A percentile compares a stretch with the other conserved stretches of the same genome.
Evolutionary conservation across 495 filamentous ascomycete species (phyloP).

Genomic region (Elaphomyces granulatus): DNA sequence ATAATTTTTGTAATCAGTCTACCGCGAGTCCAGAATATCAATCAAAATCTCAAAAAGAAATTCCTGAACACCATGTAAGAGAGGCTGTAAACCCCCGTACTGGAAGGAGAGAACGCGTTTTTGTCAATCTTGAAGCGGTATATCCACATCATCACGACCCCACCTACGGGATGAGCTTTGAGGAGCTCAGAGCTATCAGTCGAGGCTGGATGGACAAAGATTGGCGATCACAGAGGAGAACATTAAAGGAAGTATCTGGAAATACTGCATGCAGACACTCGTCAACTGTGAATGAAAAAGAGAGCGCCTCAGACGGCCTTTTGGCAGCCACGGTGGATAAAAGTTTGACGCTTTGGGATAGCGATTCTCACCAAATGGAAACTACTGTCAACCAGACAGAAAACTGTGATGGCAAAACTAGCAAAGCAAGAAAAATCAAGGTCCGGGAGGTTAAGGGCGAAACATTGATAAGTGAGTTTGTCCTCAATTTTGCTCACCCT

Average conservation of each 20-base stretch:
- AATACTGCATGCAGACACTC: slow-evolving; percentile 15
- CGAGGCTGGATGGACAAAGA: slow-evolving; percentile 62
- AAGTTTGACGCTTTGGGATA: slow-evolving; percentile 17
- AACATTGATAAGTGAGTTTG: slow-evolving; percentile 66
- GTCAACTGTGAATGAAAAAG: slow-evolving; percentile 6
- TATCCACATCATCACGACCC: slow-evolving; percentile 63
- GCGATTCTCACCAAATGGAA: slow-evolving; percentile 7
- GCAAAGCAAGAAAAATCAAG: slow-evolving; percentile 50
- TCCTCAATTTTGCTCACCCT: neutral
- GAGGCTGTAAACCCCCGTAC: slow-evolving; percentile 62
- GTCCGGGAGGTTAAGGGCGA: slow-evolving; percentile 59
- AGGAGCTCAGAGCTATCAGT: slow-evolving; percentile 70
- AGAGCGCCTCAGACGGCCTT: slow-evolving; percentile 7
- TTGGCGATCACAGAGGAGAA: slow-evolving; percentile 39
- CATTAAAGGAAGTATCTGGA: slow-evolving; percentile 27
- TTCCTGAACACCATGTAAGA: slow-evolving; percentile 44
- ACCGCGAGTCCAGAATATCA: slow-evolving; percentile 27
- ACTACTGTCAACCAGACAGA: slow-evolving; percentile 18
- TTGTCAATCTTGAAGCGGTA: slow-evolving; percentile 68
- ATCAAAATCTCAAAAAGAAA: slow-evolving; percentile 22
- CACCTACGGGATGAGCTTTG: slow-evolving; percentile 65
- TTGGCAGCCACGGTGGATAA: slow-evolving; percentile 17
- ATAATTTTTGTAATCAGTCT: slow-evolving; percentile 47
- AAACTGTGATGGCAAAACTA: slow-evolving; percentile 20
- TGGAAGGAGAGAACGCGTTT: slow-evolving; percentile 68